phyloP scores from a whole-genome alignment of 352 stramenopile species.

The Phytopythium vexans region DNA sequence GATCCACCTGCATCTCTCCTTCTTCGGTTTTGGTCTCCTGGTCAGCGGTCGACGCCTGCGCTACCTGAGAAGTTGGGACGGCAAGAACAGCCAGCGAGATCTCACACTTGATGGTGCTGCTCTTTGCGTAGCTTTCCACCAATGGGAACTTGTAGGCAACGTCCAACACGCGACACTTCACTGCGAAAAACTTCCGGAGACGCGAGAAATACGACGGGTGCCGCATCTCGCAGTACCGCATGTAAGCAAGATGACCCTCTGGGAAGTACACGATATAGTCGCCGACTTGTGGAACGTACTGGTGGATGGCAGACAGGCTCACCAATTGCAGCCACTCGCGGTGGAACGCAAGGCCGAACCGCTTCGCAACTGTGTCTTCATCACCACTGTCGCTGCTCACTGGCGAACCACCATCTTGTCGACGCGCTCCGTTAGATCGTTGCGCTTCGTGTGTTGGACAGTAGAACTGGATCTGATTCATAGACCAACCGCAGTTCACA shows the following conservation, averaged over 20 bases:
- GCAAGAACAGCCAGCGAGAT: slow-evolving; percentile 63
- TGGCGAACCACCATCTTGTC: not conserved
- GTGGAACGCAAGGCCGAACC: slow-evolving; percentile 68
- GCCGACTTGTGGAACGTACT: slow-evolving; percentile 79
- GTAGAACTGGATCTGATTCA: slow-evolving; percentile 83
- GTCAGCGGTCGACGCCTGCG: not conserved
- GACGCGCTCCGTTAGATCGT: slow-evolving; percentile 1
- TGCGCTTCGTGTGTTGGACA: slow-evolving; percentile 47
- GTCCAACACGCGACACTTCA: slow-evolving; percentile 75
- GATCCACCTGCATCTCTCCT: slow-evolving; percentile 15
- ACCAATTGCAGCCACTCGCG: slow-evolving; percentile 76
- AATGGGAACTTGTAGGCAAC: slow-evolving; percentile 77
- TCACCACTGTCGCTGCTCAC: slow-evolving; percentile 4
- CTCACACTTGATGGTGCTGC: slow-evolving; percentile 69
- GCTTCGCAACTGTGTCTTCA: slow-evolving; percentile 44
- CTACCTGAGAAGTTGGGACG: slow-evolving; percentile 37
- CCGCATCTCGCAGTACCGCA: slow-evolving; percentile 27
- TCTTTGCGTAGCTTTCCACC: slow-evolving; percentile 49
- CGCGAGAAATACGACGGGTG: slow-evolving; percentile 45
- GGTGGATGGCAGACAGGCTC: slow-evolving; percentile 42
- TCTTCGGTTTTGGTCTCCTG: slow-evolving; percentile 44
- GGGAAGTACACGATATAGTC: slow-evolving; percentile 84
- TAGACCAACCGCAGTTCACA: slow-evolving; percentile 59
- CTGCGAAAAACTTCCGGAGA: slow-evolving; percentile 53
- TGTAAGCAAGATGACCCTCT: slow-evolving; percentile 61